phyloP scores from a whole-genome alignment of 805 yeast species.

The Lipomyces chichibuensis region DNA sequence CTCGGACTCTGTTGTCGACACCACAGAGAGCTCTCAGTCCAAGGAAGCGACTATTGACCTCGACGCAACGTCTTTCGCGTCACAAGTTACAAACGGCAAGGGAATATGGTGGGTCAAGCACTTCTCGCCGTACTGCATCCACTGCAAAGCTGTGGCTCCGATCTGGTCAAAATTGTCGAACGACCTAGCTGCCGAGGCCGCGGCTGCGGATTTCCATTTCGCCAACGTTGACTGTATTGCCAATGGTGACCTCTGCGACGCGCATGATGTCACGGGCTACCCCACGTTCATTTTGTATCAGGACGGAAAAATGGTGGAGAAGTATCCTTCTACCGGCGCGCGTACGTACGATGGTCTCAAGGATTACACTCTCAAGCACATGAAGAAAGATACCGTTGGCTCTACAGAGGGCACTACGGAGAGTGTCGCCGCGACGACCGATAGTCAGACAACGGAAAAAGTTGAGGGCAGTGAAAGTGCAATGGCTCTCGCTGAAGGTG shows the following conservation, averaged over 20 bases:
- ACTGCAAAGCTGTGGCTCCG: constrained; percentile 80
- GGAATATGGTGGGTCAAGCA: constrained; percentile 81
- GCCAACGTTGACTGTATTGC: constrained; percentile 83
- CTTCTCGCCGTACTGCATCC: constrained; percentile 86
- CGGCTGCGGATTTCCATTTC: constrained; percentile 57
- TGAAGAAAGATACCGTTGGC: neutral
- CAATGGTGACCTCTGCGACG: constrained; percentile 80
- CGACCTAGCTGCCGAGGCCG: constrained; percentile 51
- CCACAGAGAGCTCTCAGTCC: neutral
- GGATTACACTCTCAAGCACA: constrained; percentile 22
- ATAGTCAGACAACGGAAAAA: neutral
- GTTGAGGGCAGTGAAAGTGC: neutral
- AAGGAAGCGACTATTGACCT: constrained; percentile 25
- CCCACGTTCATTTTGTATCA: constrained; percentile 72
- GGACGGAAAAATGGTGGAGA: constrained; percentile 42
- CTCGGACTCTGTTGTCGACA: constrained; percentile 7
- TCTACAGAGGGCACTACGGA: neutral
- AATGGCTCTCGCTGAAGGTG: neutral
- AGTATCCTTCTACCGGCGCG: constrained; percentile 23
- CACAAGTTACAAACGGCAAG: constrained; percentile 28
- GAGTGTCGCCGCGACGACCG: neutral
- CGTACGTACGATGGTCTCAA: constrained; percentile 26
- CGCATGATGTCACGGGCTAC: constrained; percentile 64
- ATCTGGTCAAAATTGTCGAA: constrained; percentile 72
- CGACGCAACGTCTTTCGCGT: constrained; percentile 19